phyloP scores from a whole-genome alignment of 768 basidiomycete genomes.

The Auriscalpium microsporum region DNA sequence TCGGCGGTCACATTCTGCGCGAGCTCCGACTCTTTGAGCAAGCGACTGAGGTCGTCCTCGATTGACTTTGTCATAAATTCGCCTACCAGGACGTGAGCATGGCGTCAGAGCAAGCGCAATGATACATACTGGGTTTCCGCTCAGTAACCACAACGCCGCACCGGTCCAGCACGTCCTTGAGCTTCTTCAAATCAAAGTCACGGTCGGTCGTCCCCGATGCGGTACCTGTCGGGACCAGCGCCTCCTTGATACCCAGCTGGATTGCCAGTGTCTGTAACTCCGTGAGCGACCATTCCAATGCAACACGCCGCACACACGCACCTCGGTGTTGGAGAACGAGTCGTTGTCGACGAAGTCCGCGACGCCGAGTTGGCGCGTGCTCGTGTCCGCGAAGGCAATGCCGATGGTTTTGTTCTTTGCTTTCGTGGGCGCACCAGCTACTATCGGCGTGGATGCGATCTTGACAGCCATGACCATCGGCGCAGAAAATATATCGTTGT shows the following conservation, averaged over 20 bases:
- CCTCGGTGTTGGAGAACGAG: conserved; percentile 92
- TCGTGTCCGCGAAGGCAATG: conserved; percentile 88
- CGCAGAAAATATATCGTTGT: conserved; percentile 70
- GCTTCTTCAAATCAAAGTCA: conserved; percentile 82
- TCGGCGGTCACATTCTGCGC: neutral
- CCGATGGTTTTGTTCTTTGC: conserved; percentile 70
- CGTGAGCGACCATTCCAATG: neutral
- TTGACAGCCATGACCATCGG: conserved; percentile 90
- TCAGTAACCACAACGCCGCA: conserved; percentile 89
- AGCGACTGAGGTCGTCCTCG: conserved; percentile 13
- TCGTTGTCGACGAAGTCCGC: conserved; percentile 93
- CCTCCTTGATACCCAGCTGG: conserved; percentile 96
- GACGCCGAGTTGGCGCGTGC: conserved; percentile 75
- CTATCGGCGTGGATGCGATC: conserved; percentile 44
- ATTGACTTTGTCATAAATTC: conserved; percentile 49
- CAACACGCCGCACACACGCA: conserved; percentile 21
- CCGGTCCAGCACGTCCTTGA: conserved; percentile 79
- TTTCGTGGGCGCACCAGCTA: conserved; percentile 31
- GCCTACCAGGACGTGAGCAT: conserved; percentile 34
- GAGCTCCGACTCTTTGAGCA: neutral
- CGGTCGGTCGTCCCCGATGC: conserved; percentile 63
- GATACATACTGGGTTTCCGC: conserved; percentile 66
- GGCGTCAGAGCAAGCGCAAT: neutral
- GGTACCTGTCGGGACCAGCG: conserved; percentile 73
- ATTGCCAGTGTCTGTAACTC: conserved; percentile 75